A percentile compares a stretch with the other conserved stretches of the same genome.
Evolutionary conservation across 1,284 basidiomycete genomes (phyloP).

Genomic region (Apiotrichum domesticum): DNA sequence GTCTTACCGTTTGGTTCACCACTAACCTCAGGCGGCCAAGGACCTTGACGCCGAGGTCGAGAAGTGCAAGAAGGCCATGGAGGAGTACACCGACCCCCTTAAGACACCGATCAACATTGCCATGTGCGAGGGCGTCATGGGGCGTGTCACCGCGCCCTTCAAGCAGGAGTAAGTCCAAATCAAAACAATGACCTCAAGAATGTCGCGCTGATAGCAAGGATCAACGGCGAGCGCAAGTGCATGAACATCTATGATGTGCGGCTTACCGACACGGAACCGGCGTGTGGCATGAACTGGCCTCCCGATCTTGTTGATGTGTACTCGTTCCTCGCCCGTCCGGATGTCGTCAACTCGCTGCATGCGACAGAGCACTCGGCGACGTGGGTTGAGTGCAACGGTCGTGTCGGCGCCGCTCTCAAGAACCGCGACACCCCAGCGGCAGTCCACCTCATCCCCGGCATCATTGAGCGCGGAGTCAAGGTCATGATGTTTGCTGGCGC

Average conservation of each 20-base stretch:
- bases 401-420: conserved; percentile 62
- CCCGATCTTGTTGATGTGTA: conserved; percentile 74
- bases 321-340: conserved; percentile 67
- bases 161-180: conserved; percentile 56
- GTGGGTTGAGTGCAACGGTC: conserved; percentile 82
- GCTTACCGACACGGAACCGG: conserved; percentile 72
- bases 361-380: conserved; percentile 68
- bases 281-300: conserved; percentile 98
- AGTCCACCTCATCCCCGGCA: conserved; percentile 67
- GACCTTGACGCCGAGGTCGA: conserved; percentile 60
- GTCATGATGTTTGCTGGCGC: conserved; percentile 92
- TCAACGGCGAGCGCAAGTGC: conserved; percentile 68
- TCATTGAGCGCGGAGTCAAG: conserved; percentile 67
- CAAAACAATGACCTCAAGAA: too few relatives aligned
- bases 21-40: conserved; percentile 55
- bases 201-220: conserved; percentile 48
- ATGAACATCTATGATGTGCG: conserved; percentile 95
- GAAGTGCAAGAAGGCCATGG: conserved; percentile 57
- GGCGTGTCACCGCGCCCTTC: conserved; percentile 57
- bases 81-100: conserved; percentile 47
- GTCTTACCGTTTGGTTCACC: neutral
- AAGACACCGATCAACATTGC: conserved; percentile 57
- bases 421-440: conserved; percentile 63
- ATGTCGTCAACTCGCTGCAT: conserved; percentile 79
- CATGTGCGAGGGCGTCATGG: conserved; percentile 63